phyloP scores from a whole-genome alignment of 768 basidiomycete genomes.

The Suillus placidus region DNA sequence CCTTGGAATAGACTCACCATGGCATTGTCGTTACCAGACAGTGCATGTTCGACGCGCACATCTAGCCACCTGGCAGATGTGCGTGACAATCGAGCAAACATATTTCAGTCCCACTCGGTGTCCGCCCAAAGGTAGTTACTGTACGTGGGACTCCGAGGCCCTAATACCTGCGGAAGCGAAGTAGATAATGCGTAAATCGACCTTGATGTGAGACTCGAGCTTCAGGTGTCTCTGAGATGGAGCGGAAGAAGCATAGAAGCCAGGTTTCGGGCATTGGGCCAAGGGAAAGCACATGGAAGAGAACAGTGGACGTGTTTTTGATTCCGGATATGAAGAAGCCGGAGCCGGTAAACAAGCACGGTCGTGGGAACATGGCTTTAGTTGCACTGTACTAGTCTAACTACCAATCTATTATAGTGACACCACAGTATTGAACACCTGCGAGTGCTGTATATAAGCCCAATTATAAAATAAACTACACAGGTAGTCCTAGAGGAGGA shows the following conservation, averaged over 20 bases:
- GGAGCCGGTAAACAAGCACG: conserved; percentile 15
- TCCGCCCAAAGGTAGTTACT: background rate
- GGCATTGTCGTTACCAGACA: conserved; percentile 11
- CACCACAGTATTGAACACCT: background rate
- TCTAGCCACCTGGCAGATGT: conserved; percentile 16
- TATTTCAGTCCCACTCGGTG: background rate
- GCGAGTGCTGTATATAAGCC: background rate
- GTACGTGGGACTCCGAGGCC: background rate
- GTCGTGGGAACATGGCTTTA: background rate
- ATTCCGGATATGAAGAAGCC: conserved; percentile 1
- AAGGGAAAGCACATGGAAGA: conserved; percentile 1
- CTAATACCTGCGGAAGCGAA: background rate
- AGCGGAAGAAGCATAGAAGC: background rate
- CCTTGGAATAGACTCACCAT: conserved; percentile 16
- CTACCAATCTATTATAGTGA: background rate
- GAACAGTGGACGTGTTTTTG: background rate
- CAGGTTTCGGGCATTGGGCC: background rate
- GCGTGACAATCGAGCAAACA: conserved; percentile 19
- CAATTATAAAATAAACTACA: background rate
- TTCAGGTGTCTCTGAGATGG: background rate
- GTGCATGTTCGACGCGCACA: conserved; percentile 12
- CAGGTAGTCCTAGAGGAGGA: background rate
- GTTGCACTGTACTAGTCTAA: background rate
- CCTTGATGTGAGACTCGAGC: background rate
- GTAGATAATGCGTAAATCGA: background rate